Evolutionary conservation across 2,329 filamentous ascomycete genomes (phyloP), one percentile per base, ranked within the genome.

Genomic region (Metarhizium anisopliae): DNA sequence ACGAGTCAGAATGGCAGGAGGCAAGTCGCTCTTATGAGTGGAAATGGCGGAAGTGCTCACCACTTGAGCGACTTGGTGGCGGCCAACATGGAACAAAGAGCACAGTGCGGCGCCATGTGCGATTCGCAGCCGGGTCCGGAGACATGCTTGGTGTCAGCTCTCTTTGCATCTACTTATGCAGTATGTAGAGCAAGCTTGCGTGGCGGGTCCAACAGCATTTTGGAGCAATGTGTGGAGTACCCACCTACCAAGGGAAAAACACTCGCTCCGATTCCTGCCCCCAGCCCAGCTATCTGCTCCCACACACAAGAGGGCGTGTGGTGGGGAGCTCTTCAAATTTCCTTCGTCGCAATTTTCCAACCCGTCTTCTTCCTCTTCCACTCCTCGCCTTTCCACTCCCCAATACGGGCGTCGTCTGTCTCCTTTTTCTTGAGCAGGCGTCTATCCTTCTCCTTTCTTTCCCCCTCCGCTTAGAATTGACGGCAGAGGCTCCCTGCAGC

Each of bases 401-500:
- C 29, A 35, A 35, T 25, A n/a, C 50, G 42, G 42, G 51, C 45
- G 43, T 52, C 42, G 36, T 47, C 52, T 50, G 36, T 47, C 52
- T 50, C 47, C 61, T 64, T 25, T 25, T 25, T 57, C 50, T 63
- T 55, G 53, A 64, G 62, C 64, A 63, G 67, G 62, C 61, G 60
- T 61, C 51, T 36, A 30, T 52, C 51, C 47, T 54, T 30, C n/a
- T 55, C 8, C 35, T 6, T 52, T 59, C 50, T 16, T 43, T 38
- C 18, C 38, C 58, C 52, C 18, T 42, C 58, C 51, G 25, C 56
- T 16, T 14, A 18, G 32, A 45, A 47, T 45, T 59, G 45, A 63
- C 61, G 62, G 62, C 64, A 65, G 62, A 69, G 71, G 74, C 75
- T 77, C 72, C 69, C 63, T 63, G 58, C 70, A 70, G 74, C 73